A percentile compares a stretch with the other conserved stretches of the same genome.
These are phyloP conservation scores for Neurospora sp. DNA, from an alignment of 2,329 filamentous ascomycete species.

Conservation along the genomic window DNA sequence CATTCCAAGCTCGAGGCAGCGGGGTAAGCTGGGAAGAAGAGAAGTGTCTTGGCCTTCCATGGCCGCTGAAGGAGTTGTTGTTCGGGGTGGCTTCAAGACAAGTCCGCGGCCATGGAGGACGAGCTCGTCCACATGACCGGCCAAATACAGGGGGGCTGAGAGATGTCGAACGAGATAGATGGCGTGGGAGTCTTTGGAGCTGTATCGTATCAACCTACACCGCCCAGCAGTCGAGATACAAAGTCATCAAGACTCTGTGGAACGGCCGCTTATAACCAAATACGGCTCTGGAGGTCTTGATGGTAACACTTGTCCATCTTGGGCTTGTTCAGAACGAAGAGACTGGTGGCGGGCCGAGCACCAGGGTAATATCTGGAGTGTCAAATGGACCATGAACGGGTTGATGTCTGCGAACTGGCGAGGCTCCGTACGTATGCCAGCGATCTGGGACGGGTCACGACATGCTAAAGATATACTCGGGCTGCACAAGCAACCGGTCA, in stretches of 20 bases:
- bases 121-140: not conserved
- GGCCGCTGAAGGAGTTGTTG: not conserved
- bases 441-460: not conserved
- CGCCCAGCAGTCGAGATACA: not conserved
- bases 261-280: not conserved
- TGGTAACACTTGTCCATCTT: not conserved
- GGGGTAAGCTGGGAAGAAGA: not conserved
- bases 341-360: not conserved
- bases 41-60: not conserved
- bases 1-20: not conserved
- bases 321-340: not conserved
- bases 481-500: not conserved
- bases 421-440: not conserved
- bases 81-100: not conserved
- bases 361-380: not conserved
- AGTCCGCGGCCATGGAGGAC: not conserved
- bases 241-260: not conserved
- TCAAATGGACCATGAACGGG: not conserved
- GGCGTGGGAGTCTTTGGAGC: not conserved
- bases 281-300: not conserved
- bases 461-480: not conserved
- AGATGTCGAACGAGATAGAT: not conserved
- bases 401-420: not conserved
- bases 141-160: not conserved
- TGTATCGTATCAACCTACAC: not conserved